Evolutionary conservation across 1,284 basidiomycete species (phyloP).

Genomic region (Cutaneotrichosporon sp.): DNA sequence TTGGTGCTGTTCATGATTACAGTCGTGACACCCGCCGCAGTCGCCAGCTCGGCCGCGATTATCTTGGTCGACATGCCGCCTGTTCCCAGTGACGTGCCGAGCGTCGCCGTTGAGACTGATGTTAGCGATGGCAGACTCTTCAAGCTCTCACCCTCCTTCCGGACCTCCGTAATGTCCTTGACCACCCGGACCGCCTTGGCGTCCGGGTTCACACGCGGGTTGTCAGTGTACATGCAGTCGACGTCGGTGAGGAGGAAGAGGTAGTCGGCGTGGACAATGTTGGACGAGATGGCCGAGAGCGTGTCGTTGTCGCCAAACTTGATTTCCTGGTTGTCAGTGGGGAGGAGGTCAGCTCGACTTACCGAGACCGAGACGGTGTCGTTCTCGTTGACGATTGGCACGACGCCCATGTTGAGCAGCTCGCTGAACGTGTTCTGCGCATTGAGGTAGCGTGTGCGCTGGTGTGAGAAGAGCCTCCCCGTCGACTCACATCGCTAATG

Average conservation of each 20-base stretch:
- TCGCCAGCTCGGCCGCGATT: conserved; percentile 96
- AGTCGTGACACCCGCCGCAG: conserved; percentile 92
- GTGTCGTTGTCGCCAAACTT: conserved; percentile 99
- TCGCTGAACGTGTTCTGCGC: conserved; percentile 91
- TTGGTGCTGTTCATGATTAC: conserved; percentile 82
- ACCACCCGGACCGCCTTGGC: conserved; percentile 82
- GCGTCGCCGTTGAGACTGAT: conserved; percentile 84
- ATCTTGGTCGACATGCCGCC: conserved; percentile 99
- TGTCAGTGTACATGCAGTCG: conserved; percentile 88
- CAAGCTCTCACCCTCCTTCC: conserved; percentile 70
- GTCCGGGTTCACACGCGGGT: conserved; percentile 86
- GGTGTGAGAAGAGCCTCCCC: conserved; percentile 8
- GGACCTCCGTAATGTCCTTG: conserved; percentile 76
- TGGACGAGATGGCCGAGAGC: conserved; percentile 91
- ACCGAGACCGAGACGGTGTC: conserved; percentile 94
- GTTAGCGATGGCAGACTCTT: background rate
- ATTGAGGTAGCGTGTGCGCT: conserved; percentile 91
- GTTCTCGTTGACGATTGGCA: conserved; percentile 96
- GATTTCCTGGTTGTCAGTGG: conserved; percentile 70
- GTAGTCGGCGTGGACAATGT: conserved; percentile 97
- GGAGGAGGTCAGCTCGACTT: conserved; percentile 47
- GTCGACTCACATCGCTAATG: conserved; percentile 81
- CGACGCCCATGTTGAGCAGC: conserved; percentile 82
- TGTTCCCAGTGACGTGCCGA: conserved; percentile 91
- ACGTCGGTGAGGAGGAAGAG: conserved; percentile 97